Conservation (phyloP, 345 rosid species). For the Brassica nigra region DNA sequence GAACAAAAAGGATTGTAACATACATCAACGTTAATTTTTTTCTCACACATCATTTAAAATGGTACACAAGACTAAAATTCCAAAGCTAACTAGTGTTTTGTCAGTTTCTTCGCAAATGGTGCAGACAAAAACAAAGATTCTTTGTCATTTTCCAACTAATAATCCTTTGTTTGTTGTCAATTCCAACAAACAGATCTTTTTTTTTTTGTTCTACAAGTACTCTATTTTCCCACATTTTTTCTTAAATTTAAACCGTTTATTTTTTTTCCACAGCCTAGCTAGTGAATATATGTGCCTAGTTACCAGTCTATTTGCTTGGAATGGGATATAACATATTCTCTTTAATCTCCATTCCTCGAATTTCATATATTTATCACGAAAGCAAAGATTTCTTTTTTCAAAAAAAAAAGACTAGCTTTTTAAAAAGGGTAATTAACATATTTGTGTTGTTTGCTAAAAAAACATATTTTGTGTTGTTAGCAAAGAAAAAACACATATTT, state of each 20-base stretch:
- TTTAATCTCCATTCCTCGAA: background rate
- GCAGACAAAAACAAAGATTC: constrained; percentile 29
- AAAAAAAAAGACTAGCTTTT: background rate
- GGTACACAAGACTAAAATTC: background rate
- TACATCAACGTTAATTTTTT: background rate
- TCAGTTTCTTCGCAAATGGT: constrained; percentile 31
- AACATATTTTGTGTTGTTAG: background rate
- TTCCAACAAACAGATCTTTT: constrained; percentile 8
- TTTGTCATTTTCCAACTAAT: constrained; percentile 14
- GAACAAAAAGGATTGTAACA: background rate
- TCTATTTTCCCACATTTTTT: background rate
- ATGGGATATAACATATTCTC: constrained; percentile 8
- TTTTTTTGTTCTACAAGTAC: background rate
- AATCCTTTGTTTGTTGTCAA: background rate
- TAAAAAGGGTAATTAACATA: background rate
- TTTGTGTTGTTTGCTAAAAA: background rate
- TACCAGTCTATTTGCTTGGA: constrained; percentile 5
- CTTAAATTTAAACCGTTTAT: background rate
- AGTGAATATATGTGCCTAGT: constrained; percentile 27
- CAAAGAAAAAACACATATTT: background rate
- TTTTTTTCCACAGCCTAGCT: constrained; percentile 21
- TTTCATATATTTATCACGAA: background rate
- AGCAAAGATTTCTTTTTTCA: too few relatives aligned
- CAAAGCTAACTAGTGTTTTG: constrained; percentile 18
- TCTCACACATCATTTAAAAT: background rate